phyloP scores from a whole-genome alignment of 2,329 filamentous ascomycete genomes.

The Neofusicoccum sp. region DNA sequence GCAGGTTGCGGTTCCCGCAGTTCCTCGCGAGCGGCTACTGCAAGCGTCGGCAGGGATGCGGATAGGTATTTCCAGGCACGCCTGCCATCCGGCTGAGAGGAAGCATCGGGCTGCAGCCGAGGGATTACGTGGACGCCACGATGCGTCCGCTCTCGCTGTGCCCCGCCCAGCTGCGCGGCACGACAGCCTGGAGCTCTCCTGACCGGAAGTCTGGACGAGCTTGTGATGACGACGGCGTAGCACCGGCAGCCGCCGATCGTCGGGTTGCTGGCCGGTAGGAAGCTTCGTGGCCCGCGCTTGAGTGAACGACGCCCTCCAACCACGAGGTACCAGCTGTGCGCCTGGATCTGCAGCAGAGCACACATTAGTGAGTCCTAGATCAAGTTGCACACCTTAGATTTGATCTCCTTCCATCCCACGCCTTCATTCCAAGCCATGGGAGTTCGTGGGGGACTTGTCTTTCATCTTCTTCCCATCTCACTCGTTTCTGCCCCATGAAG shows the following conservation, averaged over 20 bases:
- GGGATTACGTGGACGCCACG: background rate
- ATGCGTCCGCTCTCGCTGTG: background rate
- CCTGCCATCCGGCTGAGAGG: background rate
- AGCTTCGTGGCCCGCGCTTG: too few relatives aligned
- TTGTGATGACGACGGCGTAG: background rate
- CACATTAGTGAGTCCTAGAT: too few relatives aligned
- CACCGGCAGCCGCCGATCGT: constrained; percentile 1
- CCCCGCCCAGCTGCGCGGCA: background rate
- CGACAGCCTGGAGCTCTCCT: background rate
- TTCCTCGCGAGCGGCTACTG: constrained; percentile 11
- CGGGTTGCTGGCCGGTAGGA: background rate
- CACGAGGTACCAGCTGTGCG: too few relatives aligned
- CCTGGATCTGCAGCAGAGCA: too few relatives aligned
- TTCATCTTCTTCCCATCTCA: too few relatives aligned
- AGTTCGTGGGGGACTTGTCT: too few relatives aligned
- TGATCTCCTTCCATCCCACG: too few relatives aligned
- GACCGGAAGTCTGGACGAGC: background rate
- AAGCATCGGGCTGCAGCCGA: background rate
- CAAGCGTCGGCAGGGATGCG: background rate
- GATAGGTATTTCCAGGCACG: background rate
- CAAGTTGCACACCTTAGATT: too few relatives aligned
- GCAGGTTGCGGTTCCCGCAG: background rate
- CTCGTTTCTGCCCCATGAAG: too few relatives aligned
- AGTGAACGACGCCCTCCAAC: too few relatives aligned
- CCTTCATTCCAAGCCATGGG: too few relatives aligned